Evolutionary conservation across 495 filamentous ascomycete genomes (phyloP), one percentile per base, ranked within the genome.

Genomic region (Arthonia radiata): DNA sequence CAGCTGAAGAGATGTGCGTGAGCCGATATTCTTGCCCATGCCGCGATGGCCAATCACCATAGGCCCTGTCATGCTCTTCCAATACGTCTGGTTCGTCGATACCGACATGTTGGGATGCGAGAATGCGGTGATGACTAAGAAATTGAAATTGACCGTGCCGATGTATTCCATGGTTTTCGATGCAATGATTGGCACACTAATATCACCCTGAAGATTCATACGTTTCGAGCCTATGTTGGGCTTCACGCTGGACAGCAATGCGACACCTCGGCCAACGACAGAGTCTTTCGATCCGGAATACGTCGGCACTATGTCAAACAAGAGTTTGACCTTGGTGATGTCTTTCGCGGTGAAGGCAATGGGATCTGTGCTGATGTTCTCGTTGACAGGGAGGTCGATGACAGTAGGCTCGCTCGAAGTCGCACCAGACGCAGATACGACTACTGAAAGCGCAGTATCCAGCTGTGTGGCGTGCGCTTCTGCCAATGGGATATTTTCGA

Each of bases 291-390:
- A 69, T n/a, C 82, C 89, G 19, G 81, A 67, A 51, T 94, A 93
- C 2, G 89, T 94, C n/a, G 83, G 86, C 6, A 94, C 69, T 30
- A 97, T 79, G 40, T 97, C 86, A 37, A 97, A 97, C 19, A 86
- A 54, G 13, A 97, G 53, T 47, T 80, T 79, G 22, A 93, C 82
- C 38, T 78, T 80, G 29, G 59, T 57, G 2, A 64, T 56, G 41
- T 94, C 80, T 10, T 45, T 56, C 0, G 83, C 68, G 28, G 68
- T 73, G 48, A 97, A 94, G 0, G 73, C 61, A 17, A 94, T 79
- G 0, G 86, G 86, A 35, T 91, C 82, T 0, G 82, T 92, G 16
- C 70, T 72, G 33, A 92, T 75, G 37, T 83, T 89, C 15, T 92
- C 83, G 37, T 91, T 78, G 4, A 92, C 71, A 0, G 86, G 86